These are phyloP conservation scores for Beauveria caledonica DNA, from an alignment of 2,329 filamentous ascomycete species.

Conservation along the genomic window DNA sequence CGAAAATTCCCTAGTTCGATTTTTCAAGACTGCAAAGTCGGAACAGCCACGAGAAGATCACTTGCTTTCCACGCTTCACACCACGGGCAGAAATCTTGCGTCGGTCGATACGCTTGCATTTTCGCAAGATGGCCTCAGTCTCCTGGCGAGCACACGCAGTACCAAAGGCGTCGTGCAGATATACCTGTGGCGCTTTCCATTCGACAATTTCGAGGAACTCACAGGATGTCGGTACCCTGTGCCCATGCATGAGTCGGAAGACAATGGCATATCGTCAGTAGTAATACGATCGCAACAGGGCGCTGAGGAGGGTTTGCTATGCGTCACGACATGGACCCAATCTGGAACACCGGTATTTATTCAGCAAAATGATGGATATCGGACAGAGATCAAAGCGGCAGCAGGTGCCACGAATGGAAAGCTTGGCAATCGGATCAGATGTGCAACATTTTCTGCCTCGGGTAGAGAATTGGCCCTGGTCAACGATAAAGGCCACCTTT, in stretches of 20 bases:
- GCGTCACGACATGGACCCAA: slow-evolving; percentile 34
- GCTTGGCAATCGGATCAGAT: slow-evolving; percentile 31
- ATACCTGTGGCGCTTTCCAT: slow-evolving; percentile 31
- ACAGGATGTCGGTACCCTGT: slow-evolving; percentile 28
- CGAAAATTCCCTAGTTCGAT: slow-evolving; percentile 30
- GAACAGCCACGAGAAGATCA: slow-evolving; percentile 29
- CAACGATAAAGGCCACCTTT: slow-evolving; percentile 32
- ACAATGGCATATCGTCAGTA: slow-evolving; percentile 29
- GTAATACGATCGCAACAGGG: slow-evolving; percentile 25
- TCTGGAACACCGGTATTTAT: slow-evolving; percentile 31
- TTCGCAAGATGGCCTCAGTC: slow-evolving; percentile 30
- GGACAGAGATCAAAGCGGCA: slow-evolving; percentile 26
- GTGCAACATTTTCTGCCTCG: slow-evolving; percentile 29
- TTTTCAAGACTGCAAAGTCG: slow-evolving; percentile 27
- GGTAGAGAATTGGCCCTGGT: slow-evolving; percentile 31
- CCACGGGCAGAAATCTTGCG: slow-evolving; percentile 26
- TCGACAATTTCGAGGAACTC: slow-evolving; percentile 27
- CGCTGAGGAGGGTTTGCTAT: slow-evolving; percentile 28
- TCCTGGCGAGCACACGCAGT: slow-evolving; percentile 30
- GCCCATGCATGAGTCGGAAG: slow-evolving; percentile 32
- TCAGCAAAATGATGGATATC: slow-evolving; percentile 29
- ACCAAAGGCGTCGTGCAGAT: slow-evolving; percentile 29
- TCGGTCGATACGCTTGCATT: slow-evolving; percentile 32
- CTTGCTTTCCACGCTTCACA: slow-evolving; percentile 26
- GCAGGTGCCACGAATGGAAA: slow-evolving; percentile 22